Evolutionary conservation across 2,329 filamentous ascomycete species (phyloP).

Genomic region (Fusarium graminum): DNA sequence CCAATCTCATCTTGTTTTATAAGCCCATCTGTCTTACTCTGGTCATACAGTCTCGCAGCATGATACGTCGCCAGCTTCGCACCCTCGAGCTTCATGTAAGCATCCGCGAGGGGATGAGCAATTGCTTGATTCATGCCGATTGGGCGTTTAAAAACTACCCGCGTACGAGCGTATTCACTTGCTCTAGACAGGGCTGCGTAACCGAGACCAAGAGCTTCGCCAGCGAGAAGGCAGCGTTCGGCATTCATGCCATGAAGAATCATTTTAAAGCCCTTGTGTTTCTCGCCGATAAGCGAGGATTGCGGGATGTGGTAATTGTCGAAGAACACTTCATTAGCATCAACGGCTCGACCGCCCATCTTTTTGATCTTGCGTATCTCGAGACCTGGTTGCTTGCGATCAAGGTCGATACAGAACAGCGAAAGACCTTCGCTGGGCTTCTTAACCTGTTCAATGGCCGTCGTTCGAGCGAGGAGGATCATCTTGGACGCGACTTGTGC

Average conservation of each 20-base stretch:
- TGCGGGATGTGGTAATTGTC: slow-evolving; percentile 78
- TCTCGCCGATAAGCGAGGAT: slow-evolving; percentile 75
- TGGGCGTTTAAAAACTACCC: slow-evolving; percentile 73
- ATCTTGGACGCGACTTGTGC: slow-evolving; percentile 86
- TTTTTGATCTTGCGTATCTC: slow-evolving; percentile 81
- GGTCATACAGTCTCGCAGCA: slow-evolving; percentile 72
- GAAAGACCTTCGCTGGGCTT: slow-evolving; percentile 82
- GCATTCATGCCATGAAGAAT: slow-evolving; percentile 86
- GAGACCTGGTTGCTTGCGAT: slow-evolving; percentile 69
- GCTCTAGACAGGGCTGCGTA: slow-evolving; percentile 77
- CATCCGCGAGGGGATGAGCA: slow-evolving; percentile 73
- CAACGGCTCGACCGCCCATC: slow-evolving; percentile 86
- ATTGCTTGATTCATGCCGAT: slow-evolving; percentile 77
- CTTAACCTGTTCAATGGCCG: slow-evolving; percentile 71
- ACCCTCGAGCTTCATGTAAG: slow-evolving; percentile 74
- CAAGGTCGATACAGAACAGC: slow-evolving; percentile 83
- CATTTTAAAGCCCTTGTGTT: slow-evolving; percentile 83
- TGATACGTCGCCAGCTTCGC: slow-evolving; percentile 76
- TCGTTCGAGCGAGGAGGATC: slow-evolving; percentile 84
- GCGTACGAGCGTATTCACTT: slow-evolving; percentile 73
- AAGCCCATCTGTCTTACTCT: slow-evolving; percentile 62
- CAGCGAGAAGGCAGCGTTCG: slow-evolving; percentile 79
- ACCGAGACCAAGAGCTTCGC: slow-evolving; percentile 83
- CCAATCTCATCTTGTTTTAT: slow-evolving; percentile 68
- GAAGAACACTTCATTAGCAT: slow-evolving; percentile 91